Base-by-base conservation (phyloP, 1,284 basidiomycete genomes). In the Microstroma glucosiphilum region DNA sequence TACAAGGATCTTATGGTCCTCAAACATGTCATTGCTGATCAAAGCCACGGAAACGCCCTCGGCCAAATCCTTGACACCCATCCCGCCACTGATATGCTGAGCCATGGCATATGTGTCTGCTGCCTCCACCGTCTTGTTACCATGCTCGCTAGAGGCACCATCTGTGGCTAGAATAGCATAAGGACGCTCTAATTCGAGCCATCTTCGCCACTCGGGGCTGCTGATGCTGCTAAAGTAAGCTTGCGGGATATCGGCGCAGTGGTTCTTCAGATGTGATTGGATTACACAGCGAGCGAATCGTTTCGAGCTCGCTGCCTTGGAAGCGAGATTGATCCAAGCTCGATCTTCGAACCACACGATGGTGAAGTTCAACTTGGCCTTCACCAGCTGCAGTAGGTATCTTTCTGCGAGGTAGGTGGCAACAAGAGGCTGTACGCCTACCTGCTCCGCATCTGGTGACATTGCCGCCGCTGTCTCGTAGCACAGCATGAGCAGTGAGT, bases 331-430 rank as follows among this genome's bases (percentile, higher is more conserved):
- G 17, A 21, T 48, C 43, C 15, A 17, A 25, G 51, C 51, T 17
- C 51, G 51, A 25, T 54, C 51, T 25, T 54, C 21, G 51, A 54
- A 54, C 51, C 51, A 54, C 13, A 54, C 51, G 51, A 54, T 17
- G 21, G n/a, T 54, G 17, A 54, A 54, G 25, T 23, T 23, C 8
- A 54, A 21, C 21, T 25, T 19, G 25, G 51, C 51, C 21, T 13
- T 26, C 21, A 19, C 21, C 15, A 54, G 51, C 25, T 25, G n/a
- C 17, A 13, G 13, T 2, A 54, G 51, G 51, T 11, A 21, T 54
- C 26, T 19, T 25, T 54, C 51, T 8, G 25, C 21, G 51, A 54
- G n/a, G 19, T 23, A 54, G 6, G 25, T 13, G 15, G 26, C 13
- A 21, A 25, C 26, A 13, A 54, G n/a, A 7, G 51, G 51, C 21